A percentile compares a stretch with the other conserved stretches of the same genome.
These are phyloP conservation scores for Pythium myriotylum DNA, from an alignment of 352 stramenopile genomes.

Conservation along the genomic window DNA sequence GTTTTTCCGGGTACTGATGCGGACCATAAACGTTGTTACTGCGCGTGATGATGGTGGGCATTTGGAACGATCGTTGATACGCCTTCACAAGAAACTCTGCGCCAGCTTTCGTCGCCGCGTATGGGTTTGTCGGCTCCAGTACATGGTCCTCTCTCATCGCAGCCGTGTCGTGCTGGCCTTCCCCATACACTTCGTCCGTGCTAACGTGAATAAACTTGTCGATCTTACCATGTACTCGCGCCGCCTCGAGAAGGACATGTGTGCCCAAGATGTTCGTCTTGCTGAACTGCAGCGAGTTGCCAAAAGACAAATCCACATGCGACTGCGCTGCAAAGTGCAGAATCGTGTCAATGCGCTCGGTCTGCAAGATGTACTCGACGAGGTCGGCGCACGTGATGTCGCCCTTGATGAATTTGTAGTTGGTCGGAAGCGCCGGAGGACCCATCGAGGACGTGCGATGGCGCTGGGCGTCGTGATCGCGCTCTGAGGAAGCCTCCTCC, in stretches of 20 bases:
- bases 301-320: conserved; percentile 98
- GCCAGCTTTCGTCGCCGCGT: conserved; percentile 97
- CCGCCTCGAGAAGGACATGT: conserved; percentile 96
- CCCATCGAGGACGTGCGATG: conserved; percentile 74
- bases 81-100: conserved; percentile 98
- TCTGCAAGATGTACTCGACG: conserved; percentile 94
- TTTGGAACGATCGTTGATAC: conserved; percentile 92
- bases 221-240: conserved; percentile 86
- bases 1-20: conserved; percentile 99
- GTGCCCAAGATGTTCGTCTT: conserved; percentile 98
- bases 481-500: too few relatives aligned
- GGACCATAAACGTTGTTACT: conserved; percentile 99
- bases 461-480: too few relatives aligned
- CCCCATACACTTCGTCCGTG: conserved; percentile 99
- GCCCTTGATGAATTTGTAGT: conserved; percentile 98
- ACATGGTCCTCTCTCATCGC: conserved; percentile 96
- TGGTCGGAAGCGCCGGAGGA: conserved; percentile 36
- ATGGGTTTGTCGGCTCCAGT: conserved; percentile 96
- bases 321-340: conserved; percentile 99
- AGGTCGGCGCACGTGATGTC: conserved; percentile 95
- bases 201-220: conserved; percentile 97
- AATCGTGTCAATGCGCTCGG: conserved; percentile 97
- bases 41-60: conserved; percentile 97
- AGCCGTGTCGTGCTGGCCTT: conserved; percentile 88
- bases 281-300: conserved; percentile 98